Conservation (phyloP, 2,329 filamentous ascomycete species). For the Aspergillus fumigatus region DNA sequence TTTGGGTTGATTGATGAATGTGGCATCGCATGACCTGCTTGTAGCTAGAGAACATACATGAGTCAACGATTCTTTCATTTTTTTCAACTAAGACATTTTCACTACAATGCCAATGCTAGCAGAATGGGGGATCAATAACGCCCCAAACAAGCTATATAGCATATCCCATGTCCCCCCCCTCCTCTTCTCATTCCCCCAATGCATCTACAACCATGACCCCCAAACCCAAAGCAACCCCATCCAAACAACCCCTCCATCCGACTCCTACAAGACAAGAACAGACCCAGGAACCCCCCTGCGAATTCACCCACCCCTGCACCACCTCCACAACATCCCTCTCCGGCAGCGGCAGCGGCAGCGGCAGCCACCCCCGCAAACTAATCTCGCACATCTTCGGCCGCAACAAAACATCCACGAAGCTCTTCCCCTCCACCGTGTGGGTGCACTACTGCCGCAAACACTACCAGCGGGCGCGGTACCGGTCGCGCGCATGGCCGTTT, state of each 20-base stretch:
- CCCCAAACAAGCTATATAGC: neutral
- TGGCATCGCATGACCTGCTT: too few species aligned
- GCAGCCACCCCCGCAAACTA: conserved; percentile 60
- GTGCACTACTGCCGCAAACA: conserved; percentile 75
- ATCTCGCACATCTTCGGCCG: conserved; percentile 79
- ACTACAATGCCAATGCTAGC: too few species aligned
- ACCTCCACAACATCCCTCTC: neutral
- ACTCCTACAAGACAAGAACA: too few species aligned
- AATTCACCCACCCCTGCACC: conserved; percentile 13
- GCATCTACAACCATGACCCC: neutral
- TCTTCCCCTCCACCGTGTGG: conserved; percentile 67
- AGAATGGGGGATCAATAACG: neutral
- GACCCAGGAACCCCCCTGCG: conserved; percentile 3
- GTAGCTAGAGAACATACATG: too few species aligned
- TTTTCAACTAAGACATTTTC: too few species aligned
- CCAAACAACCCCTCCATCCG: neutral
- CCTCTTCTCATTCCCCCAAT: neutral
- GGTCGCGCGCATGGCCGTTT: conserved; percentile 55
- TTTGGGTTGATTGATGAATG: neutral
- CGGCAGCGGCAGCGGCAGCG: conserved; percentile 31
- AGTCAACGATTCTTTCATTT: too few species aligned
- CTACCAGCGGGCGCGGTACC: conserved; percentile 71
- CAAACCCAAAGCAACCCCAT: neutral
- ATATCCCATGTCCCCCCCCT: too few species aligned
- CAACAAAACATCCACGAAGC: conserved; percentile 71